Percentiles rank a stretch among this genome's conserved stretches.
Conservation (phyloP, 495 filamentous ascomycete species). For the Penicillium egyptiacum region DNA sequence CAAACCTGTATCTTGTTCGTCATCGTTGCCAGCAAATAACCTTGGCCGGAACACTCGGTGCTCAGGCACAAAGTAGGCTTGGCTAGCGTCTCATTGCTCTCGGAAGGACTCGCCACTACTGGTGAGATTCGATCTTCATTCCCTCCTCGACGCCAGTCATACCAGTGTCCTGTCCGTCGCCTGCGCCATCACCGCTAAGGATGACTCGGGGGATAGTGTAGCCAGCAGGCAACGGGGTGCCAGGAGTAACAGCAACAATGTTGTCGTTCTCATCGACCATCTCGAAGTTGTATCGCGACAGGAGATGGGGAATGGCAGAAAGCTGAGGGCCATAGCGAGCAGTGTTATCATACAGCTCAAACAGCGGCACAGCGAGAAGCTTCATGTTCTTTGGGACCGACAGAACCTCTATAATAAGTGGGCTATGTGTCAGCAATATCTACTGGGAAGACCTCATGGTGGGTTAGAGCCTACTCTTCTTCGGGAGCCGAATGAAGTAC, state of each 20-base stretch:
- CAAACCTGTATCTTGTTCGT: neutral
- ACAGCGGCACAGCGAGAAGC: constrained; percentile 90
- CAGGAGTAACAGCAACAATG: constrained; percentile 83
- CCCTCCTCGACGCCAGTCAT: constrained; percentile 40
- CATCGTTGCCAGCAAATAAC: neutral
- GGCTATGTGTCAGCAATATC: constrained; percentile 14
- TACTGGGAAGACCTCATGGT: neutral
- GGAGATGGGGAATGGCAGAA: constrained; percentile 89
- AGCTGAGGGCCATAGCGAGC: constrained; percentile 92
- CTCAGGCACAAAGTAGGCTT: neutral
- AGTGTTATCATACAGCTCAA: constrained; percentile 97
- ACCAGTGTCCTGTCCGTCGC: constrained; percentile 43
- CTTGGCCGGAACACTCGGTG: neutral
- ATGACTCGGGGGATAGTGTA: constrained; percentile 66
- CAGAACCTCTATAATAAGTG: constrained; percentile 69
- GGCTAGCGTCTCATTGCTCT: neutral
- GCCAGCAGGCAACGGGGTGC: constrained; percentile 45
- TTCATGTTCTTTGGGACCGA: constrained; percentile 99
- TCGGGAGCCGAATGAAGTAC: constrained; percentile 91
- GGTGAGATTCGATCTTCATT: constrained; percentile 25
- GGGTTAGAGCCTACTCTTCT: constrained; percentile 68
- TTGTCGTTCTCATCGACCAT: constrained; percentile 95
- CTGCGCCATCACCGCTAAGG: constrained; percentile 57
- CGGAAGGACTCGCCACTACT: constrained; percentile 2
- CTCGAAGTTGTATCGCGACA: constrained; percentile 95